phyloP scores from a whole-genome alignment of 1,284 basidiomycete genomes.

The Erythrobasidium hasegawianum region DNA sequence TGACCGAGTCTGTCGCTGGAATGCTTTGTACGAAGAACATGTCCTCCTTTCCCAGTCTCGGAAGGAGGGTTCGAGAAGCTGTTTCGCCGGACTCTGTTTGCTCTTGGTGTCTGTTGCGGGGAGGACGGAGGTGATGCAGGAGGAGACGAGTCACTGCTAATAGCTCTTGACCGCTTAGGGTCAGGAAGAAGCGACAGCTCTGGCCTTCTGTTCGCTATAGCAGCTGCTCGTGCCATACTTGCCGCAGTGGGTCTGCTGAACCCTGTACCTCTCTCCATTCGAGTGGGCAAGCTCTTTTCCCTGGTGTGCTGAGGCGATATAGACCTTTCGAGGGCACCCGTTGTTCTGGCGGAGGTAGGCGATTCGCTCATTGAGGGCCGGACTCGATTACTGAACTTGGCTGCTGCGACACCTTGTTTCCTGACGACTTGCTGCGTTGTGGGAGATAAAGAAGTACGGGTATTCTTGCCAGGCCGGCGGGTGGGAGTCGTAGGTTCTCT shows the following conservation, averaged over 20 bases:
- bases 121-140: slow-evolving; percentile 9
- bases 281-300: too few species aligned
- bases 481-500: neutral
- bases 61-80: slow-evolving; percentile 11
- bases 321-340: neutral
- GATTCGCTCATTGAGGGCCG: slow-evolving; percentile 21
- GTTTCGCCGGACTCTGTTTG: neutral
- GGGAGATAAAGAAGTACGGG: neutral
- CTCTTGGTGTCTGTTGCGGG: neutral
- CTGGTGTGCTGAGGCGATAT: too few species aligned
- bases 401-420: slow-evolving; percentile 22
- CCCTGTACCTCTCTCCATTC: too few species aligned
- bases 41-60: neutral
- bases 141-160: too few species aligned
- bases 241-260: too few species aligned
- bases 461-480: neutral
- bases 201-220: too few species aligned
- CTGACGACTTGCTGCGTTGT: slow-evolving; percentile 20
- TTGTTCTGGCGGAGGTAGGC: neutral
- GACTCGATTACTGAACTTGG: slow-evolving; percentile 38
- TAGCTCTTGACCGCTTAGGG: too few species aligned
- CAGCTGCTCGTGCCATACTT: too few species aligned
- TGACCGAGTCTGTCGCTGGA: slow-evolving; percentile 27
- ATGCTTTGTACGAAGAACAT: slow-evolving; percentile 27
- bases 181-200: too few species aligned